Evolutionary conservation across 2,329 filamentous ascomycete species (phyloP), one percentile per base, ranked within the genome.

Genomic region (Exophiala mesophila): DNA sequence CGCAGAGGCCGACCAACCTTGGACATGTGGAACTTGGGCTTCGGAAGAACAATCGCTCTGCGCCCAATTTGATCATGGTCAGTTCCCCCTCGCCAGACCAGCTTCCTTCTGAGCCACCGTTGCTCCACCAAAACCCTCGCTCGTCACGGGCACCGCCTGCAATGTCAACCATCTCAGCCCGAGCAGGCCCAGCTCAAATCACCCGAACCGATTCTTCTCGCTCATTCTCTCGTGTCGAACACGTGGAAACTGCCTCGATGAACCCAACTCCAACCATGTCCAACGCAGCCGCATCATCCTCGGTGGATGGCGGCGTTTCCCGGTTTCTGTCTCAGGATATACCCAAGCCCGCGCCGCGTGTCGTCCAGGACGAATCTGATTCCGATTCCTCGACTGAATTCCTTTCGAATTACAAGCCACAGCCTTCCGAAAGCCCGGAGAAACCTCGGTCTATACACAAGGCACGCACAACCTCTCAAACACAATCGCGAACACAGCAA

Each of bases 111-210:
- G 43, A 55, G 28, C 54, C 54, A 19, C 37, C 45, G 5, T 42
- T 57, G 7, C 39, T 57, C 13, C 52, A 56, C 29, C 51, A 52
- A 30, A 47, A 63, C 26, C 63, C 64, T 5, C 64, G 63, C 49
- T 62, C 65, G 12, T 64, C 64, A 28, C 68, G 64, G 54, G 67
- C 65, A 7, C 67, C 67, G 4, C 68, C 68, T n/a, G 62, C 68
- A 26, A 68, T 71, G 63, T 70, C 68, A 21, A 70, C 68, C 4
- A 62, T 71, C 16, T 70, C 66, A n/a, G 68, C 66, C 10, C 64
- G 63, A 35, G 68, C 63, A 3, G 65, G 63, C 30, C 64, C 66
- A 4, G 54, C 58, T 26, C 54, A 57, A 15, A 18, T 56, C 9
- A 23, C 45, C 15, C 47, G 52, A 23, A 51, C 20, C 13, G 52